Base-by-base conservation (phyloP, 23 red algal genomes). In the Gracilaria gracilis region DNA sequence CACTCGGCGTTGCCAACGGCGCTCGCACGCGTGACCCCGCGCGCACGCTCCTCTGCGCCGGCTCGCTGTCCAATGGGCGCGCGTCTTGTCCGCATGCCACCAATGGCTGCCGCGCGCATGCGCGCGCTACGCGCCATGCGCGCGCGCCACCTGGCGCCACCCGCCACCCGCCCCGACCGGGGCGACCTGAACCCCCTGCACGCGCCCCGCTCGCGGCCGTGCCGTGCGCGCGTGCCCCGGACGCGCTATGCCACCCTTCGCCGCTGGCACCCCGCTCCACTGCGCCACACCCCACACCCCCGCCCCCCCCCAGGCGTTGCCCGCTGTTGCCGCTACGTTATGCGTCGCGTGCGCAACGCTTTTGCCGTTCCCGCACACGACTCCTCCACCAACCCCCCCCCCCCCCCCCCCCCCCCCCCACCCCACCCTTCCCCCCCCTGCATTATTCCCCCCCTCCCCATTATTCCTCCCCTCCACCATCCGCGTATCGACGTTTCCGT, bases 291-390 rank as follows among this genome's bases (percentile, higher is more conserved):
- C 50, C 39, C 48, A 48, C 16, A 23, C 48, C 9, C 69, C 27
- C 69, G 16, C 37, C n/a, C 72, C 38, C 31, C 38, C 42, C 23
- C 72, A 77, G 72, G n/a, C 72, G 72, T 77, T 77, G 72, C 72
- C 72, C 72, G 42, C 72, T 77, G 64, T 38, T 69, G 46, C 72
- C 23, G 72, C 72, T 77, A 77, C 72, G 72, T 77, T 77, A 77
- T 51, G 72, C 72, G 72, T 51, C 72, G 21, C 72, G 42, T 77
- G 72, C 72, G 72, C 72, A 77, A 77, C 72, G 72, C 72, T 77
- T 77, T 42, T 49, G 72, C 82, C 59, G 61, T 46, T 40, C 65
- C 61, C 82, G 19, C 49, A 48, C 61, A 67, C 46, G 53, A 23
- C 80, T 83, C 24, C 51, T 28, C n/a, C 35, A 13, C 75, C 31